Conservation (phyloP, 192 early-diverging fungal genomes). For the Podila verticillata region DNA sequence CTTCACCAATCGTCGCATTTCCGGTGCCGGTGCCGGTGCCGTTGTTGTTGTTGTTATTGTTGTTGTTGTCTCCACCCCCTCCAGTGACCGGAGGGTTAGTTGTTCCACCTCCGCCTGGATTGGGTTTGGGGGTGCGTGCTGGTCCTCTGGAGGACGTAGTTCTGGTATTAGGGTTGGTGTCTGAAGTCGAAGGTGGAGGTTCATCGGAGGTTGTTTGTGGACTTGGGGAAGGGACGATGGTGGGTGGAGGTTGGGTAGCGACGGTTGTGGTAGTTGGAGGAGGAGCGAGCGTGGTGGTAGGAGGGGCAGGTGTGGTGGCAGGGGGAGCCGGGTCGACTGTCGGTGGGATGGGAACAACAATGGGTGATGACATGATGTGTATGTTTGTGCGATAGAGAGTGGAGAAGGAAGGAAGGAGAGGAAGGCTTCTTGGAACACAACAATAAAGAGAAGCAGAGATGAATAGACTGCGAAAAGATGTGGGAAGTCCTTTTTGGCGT, state of each 20-base stretch:
- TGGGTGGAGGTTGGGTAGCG: background rate
- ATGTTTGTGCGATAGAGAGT: background rate
- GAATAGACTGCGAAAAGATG: background rate
- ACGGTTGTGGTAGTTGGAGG: background rate
- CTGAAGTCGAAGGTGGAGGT: background rate
- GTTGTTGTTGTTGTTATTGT: background rate
- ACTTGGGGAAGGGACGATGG: background rate
- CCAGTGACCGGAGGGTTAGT: background rate
- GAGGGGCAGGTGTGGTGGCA: background rate
- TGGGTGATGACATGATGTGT: constrained; percentile 1
- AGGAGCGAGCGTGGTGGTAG: background rate
- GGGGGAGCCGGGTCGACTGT: background rate
- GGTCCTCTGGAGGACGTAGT: background rate
- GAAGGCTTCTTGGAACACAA: background rate
- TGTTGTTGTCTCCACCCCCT: background rate
- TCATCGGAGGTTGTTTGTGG: background rate
- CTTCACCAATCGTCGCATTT: background rate
- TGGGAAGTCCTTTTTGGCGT: background rate
- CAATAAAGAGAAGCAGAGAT: background rate
- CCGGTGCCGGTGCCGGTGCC: background rate
- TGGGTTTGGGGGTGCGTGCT: background rate
- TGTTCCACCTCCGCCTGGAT: background rate
- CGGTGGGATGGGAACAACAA: background rate
- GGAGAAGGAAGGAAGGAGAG: background rate
- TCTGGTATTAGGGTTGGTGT: background rate